A percentile compares a stretch with the other conserved stretches of the same genome.
These are phyloP conservation scores for Nadsonia commutata DNA, from an alignment of 1,139 yeast species.

Conservation along the genomic window DNA sequence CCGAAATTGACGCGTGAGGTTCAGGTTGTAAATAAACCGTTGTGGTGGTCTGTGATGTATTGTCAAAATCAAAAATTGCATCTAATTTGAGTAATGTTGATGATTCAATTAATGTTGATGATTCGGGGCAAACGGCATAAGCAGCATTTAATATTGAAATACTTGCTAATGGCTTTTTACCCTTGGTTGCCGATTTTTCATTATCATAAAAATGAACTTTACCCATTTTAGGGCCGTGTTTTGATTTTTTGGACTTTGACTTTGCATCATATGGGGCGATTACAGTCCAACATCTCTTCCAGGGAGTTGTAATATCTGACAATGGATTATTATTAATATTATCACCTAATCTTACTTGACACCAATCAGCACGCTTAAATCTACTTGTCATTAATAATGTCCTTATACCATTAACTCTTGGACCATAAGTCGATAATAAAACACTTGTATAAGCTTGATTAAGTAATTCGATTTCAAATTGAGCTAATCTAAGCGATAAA, in stretches of 20 bases:
- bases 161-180: constrained; percentile 47
- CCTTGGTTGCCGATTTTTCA: constrained; percentile 11
- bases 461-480: constrained; percentile 62
- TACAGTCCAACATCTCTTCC: constrained; percentile 92
- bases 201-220: constrained; percentile 25
- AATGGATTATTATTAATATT: too few relatives aligned
- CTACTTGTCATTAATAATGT: constrained; percentile 74
- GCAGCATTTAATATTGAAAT: constrained; percentile 56
- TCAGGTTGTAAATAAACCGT: constrained; percentile 83
- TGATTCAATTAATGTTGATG: constrained; percentile 63
- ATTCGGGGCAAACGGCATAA: constrained; percentile 89
- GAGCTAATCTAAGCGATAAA: constrained; percentile 64
- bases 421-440: constrained; percentile 72
- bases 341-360: constrained; percentile 84
- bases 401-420: constrained; percentile 70
- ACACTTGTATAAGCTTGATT: constrained; percentile 97
- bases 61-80: constrained; percentile 52
- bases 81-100: constrained; percentile 82
- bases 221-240: constrained; percentile 15
- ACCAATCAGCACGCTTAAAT: constrained; percentile 87
- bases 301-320: constrained; percentile 88
- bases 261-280: constrained; percentile 50
- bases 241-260: constrained; percentile 22
- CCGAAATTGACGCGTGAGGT: constrained; percentile 82
- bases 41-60: constrained; percentile 52